These are phyloP conservation scores for Scutellaria baicalensis DNA, from an alignment of 257 asterid species.

Conservation along the genomic window DNA sequence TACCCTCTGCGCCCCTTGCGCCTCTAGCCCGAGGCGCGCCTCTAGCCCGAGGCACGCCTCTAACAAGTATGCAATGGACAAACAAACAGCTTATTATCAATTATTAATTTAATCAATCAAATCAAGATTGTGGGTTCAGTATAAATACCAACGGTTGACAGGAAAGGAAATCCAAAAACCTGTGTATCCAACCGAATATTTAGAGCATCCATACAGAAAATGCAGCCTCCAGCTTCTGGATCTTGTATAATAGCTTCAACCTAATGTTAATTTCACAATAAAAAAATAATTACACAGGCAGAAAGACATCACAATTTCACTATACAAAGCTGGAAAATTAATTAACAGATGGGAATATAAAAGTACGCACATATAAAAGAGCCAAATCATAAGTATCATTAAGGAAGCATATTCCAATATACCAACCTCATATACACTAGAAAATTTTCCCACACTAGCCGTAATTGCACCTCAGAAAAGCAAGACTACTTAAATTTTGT, in stretches of 20 bases:
- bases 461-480: not conserved
- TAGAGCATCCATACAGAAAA: constrained; percentile 59
- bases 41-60: no score
- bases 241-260: constrained; percentile 83
- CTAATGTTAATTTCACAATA: constrained; percentile 28
- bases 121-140: not conserved
- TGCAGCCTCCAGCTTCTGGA: constrained; percentile 65
- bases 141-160: not conserved
- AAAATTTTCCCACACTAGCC: not conserved
- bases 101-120: not conserved
- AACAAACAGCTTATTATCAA: not conserved
- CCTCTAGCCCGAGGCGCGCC: no score
- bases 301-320: not conserved
- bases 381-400: not conserved
- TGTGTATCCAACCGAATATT: constrained; percentile 54
- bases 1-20: no score
- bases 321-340: not conserved
- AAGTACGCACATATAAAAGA: not conserved
- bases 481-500: not conserved
- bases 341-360: not conserved
- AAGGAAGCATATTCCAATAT: not conserved
- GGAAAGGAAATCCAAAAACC: constrained; percentile 32
- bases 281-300: constrained; percentile 3
- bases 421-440: not conserved
- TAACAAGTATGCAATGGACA: constrained; percentile 2